phyloP scores from a whole-genome alignment of 2,329 filamentous ascomycete species.

The Xylariales sp. region DNA sequence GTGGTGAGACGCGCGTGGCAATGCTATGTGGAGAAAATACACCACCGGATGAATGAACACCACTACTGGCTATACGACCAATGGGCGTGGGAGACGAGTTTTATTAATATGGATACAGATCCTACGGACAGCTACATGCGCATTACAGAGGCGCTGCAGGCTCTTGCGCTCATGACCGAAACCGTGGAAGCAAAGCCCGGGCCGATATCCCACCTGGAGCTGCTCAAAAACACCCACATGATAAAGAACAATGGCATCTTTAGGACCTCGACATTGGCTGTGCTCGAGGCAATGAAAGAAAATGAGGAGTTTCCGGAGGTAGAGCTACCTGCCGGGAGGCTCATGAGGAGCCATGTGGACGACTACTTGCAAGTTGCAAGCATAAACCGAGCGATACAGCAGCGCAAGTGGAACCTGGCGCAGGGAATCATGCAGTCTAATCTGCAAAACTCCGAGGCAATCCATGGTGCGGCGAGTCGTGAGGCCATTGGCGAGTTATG shows the following conservation, averaged over 20 bases:
- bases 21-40: slow-evolving; percentile 1
- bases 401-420: background rate
- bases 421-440: slow-evolving; percentile 1
- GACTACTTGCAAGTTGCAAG: background rate
- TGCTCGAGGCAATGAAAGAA: background rate
- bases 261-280: background rate
- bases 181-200: background rate
- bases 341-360: background rate
- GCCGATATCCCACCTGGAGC: background rate
- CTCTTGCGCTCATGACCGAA: background rate
- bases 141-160: slow-evolving; percentile 1
- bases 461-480: background rate
- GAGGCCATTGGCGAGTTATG: slow-evolving; percentile 3
- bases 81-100: slow-evolving; percentile 5
- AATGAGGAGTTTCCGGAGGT: background rate
- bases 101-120: slow-evolving; percentile 1
- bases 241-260: slow-evolving; percentile 2
- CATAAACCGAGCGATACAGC: background rate
- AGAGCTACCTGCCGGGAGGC: background rate
- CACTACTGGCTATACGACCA: slow-evolving; percentile 6
- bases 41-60: background rate
- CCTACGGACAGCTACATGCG: background rate
- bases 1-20: background rate
- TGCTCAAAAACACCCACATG: background rate
- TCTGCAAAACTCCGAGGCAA: background rate